Conservation (phyloP, 345 rosid genomes). For the Eutrema heterophyllum region DNA sequence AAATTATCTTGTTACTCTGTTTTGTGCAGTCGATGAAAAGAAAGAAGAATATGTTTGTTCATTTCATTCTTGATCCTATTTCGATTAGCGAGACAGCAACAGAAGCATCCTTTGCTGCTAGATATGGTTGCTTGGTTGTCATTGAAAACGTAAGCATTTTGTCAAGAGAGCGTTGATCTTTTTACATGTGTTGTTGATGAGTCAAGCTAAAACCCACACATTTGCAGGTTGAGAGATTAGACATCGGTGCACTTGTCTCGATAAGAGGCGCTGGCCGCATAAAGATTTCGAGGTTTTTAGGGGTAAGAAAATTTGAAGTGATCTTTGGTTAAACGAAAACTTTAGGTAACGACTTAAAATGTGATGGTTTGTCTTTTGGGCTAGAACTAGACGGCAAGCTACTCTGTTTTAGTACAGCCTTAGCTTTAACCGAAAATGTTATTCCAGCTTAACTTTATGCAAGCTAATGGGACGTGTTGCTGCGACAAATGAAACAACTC, state of each 20-base stretch:
- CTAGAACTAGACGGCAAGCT: neutral
- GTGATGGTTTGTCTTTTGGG: neutral
- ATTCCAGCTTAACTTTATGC: neutral
- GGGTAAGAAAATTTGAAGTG: slow-evolving; percentile 34
- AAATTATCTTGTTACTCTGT: neutral
- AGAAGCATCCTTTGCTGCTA: slow-evolving; percentile 74
- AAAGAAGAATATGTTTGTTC: slow-evolving; percentile 64
- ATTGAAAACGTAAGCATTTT: slow-evolving; percentile 61
- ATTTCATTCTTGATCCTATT: slow-evolving; percentile 74
- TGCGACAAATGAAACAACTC: no score
- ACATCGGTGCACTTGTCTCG: slow-evolving; percentile 69
- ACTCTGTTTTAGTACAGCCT: neutral
- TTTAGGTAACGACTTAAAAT: neutral
- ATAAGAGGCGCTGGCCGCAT: slow-evolving; percentile 70
- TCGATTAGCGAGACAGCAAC: slow-evolving; percentile 47
- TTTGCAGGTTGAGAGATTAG: slow-evolving; percentile 61
- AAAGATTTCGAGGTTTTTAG: slow-evolving; percentile 43
- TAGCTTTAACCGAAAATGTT: neutral
- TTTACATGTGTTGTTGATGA: neutral
- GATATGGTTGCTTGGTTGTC: slow-evolving; percentile 65
- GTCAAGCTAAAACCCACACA: neutral
- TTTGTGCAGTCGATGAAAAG: slow-evolving; percentile 49
- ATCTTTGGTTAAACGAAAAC: neutral
- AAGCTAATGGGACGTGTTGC: no score
- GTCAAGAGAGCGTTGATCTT: neutral